These are phyloP conservation scores for Aspergillus spinulosporus DNA, from an alignment of 2,329 filamentous ascomycete genomes.

Conservation along the genomic window DNA sequence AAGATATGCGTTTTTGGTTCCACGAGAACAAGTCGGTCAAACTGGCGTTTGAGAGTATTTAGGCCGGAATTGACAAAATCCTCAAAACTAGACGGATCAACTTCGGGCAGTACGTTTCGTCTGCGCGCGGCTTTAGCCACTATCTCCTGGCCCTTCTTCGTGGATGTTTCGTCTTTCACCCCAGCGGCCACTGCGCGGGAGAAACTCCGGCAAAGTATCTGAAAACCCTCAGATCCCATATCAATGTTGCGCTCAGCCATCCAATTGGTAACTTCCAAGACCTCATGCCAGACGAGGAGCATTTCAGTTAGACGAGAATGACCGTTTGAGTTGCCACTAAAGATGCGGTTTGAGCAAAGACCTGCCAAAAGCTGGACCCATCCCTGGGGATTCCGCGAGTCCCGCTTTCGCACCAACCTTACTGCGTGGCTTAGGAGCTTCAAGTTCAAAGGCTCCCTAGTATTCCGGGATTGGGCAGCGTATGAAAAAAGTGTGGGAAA, in stretches of 20 bases:
- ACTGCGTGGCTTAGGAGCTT: slow-evolving; percentile 40
- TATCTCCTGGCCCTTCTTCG: slow-evolving; percentile 30
- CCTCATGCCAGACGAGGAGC: slow-evolving; percentile 43
- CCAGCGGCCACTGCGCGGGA: slow-evolving; percentile 37
- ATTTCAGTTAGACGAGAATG: slow-evolving; percentile 30
- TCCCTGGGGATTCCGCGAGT: slow-evolving; percentile 31
- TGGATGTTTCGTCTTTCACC: slow-evolving; percentile 28
- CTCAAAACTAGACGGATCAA: slow-evolving; percentile 23
- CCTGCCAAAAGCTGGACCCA: slow-evolving; percentile 42
- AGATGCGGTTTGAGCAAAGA: slow-evolving; percentile 27
- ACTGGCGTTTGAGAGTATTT: slow-evolving; percentile 35
- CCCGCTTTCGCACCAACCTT: slow-evolving; percentile 34
- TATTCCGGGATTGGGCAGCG: slow-evolving; percentile 9
- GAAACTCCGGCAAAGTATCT: slow-evolving; percentile 39
- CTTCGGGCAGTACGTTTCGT: slow-evolving; percentile 10
- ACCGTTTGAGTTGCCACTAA: slow-evolving; percentile 19
- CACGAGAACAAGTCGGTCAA: slow-evolving; percentile 37
- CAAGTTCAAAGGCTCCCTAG: slow-evolving; percentile 24
- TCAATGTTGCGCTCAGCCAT: slow-evolving; percentile 37
- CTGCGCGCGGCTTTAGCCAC: slow-evolving; percentile 22
- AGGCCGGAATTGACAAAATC: slow-evolving; percentile 35
- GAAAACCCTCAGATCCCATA: slow-evolving; percentile 35
- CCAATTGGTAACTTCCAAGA: slow-evolving; percentile 32
- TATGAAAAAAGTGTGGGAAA: slow-evolving; percentile 26
- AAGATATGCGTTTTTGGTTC: slow-evolving; percentile 25